phyloP scores from a whole-genome alignment of 2,329 filamentous ascomycete species.

The Calonectria montana region DNA sequence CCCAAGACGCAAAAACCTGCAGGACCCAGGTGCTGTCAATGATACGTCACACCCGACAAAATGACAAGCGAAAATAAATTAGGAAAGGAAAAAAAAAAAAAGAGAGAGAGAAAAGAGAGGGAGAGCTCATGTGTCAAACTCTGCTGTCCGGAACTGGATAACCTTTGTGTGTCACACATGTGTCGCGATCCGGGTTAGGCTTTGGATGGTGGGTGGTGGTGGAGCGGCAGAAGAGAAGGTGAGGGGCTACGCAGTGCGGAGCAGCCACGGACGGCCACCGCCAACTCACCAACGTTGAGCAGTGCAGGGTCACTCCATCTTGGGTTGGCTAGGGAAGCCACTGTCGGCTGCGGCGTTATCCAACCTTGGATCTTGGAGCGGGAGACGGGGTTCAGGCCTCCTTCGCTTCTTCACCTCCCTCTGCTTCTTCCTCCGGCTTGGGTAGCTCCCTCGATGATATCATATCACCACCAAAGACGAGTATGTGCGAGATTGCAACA shows the following conservation, averaged over 20 bases:
- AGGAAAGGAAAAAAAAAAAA: no score
- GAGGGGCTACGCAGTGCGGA: neutral
- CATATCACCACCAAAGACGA: constrained; percentile 16
- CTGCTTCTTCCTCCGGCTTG: neutral
- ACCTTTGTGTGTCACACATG: constrained; percentile 3
- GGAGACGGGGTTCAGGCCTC: constrained; percentile 15
- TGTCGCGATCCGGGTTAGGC: constrained; percentile 3
- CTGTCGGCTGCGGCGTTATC: constrained; percentile 17
- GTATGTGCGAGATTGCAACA: constrained; percentile 12
- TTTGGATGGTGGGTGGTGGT: neutral
- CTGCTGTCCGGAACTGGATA: neutral
- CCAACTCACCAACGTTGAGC: constrained; percentile 31
- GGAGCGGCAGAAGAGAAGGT: neutral
- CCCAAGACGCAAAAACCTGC: neutral
- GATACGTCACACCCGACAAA: constrained; percentile 8
- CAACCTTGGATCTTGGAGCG: constrained; percentile 15
- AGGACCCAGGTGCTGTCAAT: constrained; percentile 1
- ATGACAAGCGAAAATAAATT: neutral
- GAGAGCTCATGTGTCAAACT: neutral
- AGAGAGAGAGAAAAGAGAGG: neutral
- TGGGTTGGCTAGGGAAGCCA: constrained; percentile 9
- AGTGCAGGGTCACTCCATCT: constrained; percentile 31
- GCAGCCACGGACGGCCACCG: neutral
- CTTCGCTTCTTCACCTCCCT: neutral
- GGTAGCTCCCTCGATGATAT: constrained; percentile 11